A percentile compares a stretch with the other conserved stretches of the same genome.
Conservation (phyloP, 345 rosid species). For the Cardiospermum halicacabum region DNA sequence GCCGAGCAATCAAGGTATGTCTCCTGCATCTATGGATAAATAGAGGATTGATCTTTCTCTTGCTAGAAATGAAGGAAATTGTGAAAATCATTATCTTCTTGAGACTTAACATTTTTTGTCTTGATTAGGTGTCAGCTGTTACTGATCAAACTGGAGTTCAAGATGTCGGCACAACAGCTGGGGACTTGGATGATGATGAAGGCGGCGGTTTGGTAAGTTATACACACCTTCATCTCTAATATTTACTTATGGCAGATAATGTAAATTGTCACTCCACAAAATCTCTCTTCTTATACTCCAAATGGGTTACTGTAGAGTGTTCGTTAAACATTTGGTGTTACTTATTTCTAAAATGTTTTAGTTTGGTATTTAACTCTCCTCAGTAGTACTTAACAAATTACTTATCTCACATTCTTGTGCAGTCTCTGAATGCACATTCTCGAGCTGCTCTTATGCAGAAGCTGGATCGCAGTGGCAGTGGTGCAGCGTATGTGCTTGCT, state of each 20-base stretch:
- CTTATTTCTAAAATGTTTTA: background rate
- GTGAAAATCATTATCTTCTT: background rate
- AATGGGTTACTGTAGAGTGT: no score
- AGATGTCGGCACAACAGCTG: slow-evolving; percentile 59
- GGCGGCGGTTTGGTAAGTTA: slow-evolving; percentile 92
- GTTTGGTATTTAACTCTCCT: background rate
- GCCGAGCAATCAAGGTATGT: slow-evolving; percentile 80
- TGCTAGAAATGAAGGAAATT: background rate
- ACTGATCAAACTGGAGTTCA: slow-evolving; percentile 73
- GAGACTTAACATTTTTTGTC: slow-evolving; percentile 7
- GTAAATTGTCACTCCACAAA: background rate
- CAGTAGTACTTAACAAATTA: background rate
- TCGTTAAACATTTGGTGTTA: background rate
- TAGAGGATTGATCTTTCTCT: background rate
- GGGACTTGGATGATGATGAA: slow-evolving; percentile 95
- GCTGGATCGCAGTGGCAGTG: slow-evolving; percentile 84
- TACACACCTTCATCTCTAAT: slow-evolving; percentile 9
- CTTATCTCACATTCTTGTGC: slow-evolving; percentile 21
- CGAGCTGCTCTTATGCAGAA: slow-evolving; percentile 88
- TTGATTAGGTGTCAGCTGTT: slow-evolving; percentile 76
- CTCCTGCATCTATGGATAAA: background rate
- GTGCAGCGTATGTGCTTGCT: slow-evolving; percentile 52
- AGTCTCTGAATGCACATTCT: slow-evolving; percentile 88
- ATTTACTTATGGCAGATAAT: background rate
- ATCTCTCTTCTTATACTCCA: background rate